Evolutionary conservation across 108 stramenopile genomes (phyloP).

Genomic region (Bacterosira constricta): DNA sequence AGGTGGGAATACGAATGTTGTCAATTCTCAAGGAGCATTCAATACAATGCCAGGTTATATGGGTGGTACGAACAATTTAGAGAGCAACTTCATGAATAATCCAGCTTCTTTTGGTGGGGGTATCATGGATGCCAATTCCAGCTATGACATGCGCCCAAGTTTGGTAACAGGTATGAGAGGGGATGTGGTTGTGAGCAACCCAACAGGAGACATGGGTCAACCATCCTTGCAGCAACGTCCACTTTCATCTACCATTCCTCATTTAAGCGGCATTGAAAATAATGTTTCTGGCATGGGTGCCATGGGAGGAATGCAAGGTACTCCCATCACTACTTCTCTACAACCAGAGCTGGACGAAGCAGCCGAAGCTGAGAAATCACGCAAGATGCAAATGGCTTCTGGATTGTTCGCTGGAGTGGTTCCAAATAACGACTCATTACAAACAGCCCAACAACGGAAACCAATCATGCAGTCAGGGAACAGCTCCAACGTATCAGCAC

Average conservation of each 20-base stretch:
- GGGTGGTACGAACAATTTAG: background rate
- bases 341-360: slow-evolving; percentile 19
- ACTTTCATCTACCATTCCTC: background rate
- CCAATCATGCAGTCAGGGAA: background rate
- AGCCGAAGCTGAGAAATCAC: slow-evolving; percentile 22
- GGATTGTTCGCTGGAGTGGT: slow-evolving; percentile 44
- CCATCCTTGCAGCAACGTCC: background rate
- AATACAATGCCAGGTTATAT: background rate
- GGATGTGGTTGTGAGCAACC: background rate
- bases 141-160: slow-evolving; percentile 17
- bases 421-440: background rate
- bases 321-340: background rate
- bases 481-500: background rate
- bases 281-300: background rate
- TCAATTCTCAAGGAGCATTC: background rate
- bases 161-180: slow-evolving; percentile 32
- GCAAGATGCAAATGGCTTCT: slow-evolving; percentile 42
- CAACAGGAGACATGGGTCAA: slow-evolving; percentile 5
- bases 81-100: slow-evolving; percentile 12
- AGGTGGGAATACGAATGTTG: background rate
- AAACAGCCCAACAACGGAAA: background rate
- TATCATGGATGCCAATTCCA: background rate
- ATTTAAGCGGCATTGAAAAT: background rate
- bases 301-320: slow-evolving; percentile 1
- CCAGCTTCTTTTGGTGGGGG: background rate